phyloP scores from a whole-genome alignment of 495 filamentous ascomycete species.

The Podospora appendiculata region DNA sequence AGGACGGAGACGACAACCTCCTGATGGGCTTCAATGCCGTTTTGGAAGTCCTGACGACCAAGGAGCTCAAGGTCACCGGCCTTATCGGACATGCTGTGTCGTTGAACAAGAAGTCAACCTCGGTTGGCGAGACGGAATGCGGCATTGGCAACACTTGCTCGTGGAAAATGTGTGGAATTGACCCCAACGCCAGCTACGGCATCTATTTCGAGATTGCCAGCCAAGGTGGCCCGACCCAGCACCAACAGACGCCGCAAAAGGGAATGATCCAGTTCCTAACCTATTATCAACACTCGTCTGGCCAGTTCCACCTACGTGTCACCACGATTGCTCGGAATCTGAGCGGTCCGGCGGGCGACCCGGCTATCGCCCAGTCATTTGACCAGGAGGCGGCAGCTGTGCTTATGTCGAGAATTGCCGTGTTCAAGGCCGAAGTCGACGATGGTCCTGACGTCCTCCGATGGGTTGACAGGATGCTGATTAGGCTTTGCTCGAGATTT shows the following conservation, averaged over 20 bases:
- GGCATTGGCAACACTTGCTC: slow-evolving; percentile 98
- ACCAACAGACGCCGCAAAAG: slow-evolving; percentile 79
- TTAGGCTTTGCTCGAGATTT: slow-evolving; percentile 91
- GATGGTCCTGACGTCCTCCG: slow-evolving; percentile 97
- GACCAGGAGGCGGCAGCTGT: slow-evolving; percentile 98
- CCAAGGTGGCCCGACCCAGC: slow-evolving; percentile 80
- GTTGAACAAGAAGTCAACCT: slow-evolving; percentile 94
- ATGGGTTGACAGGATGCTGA: slow-evolving; percentile 99
- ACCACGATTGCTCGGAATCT: slow-evolving; percentile 90
- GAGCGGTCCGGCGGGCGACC: slow-evolving; percentile 91
- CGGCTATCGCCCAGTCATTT: slow-evolving; percentile 95
- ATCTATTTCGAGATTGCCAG: slow-evolving; percentile 97
- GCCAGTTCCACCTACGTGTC: slow-evolving; percentile 90
- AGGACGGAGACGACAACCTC: slow-evolving; percentile 87
- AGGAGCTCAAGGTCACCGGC: slow-evolving; percentile 97
- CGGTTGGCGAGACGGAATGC: slow-evolving; percentile 95
- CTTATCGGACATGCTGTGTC: slow-evolving; percentile 96
- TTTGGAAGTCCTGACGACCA: slow-evolving; percentile 92
- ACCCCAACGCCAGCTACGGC: slow-evolving; percentile 87
- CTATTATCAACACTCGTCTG: slow-evolving; percentile 96
- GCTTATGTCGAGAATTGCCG: slow-evolving; percentile 95
- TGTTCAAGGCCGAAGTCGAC: slow-evolving; percentile 98
- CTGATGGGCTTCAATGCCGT: slow-evolving; percentile 98
- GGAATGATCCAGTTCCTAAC: slow-evolving; percentile 98
- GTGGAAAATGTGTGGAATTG: slow-evolving; percentile 99